phyloP scores from a whole-genome alignment of 2,329 filamentous ascomycete genomes.

The Aspergillus novoparasiticus region DNA sequence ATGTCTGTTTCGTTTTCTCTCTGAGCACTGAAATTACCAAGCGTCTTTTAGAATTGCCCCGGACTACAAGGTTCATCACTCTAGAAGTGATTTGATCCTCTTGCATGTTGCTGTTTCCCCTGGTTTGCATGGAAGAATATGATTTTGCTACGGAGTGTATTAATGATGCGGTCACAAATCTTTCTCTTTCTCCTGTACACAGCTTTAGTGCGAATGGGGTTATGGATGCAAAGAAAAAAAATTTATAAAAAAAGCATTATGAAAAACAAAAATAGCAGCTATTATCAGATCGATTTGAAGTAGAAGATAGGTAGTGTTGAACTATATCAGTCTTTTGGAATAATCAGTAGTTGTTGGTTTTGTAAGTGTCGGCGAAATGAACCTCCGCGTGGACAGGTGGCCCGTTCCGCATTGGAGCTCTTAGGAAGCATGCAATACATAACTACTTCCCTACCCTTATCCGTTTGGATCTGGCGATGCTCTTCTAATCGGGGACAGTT shows the following conservation, averaged over 20 bases:
- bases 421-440: not conserved
- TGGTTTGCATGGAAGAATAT: constrained; percentile 34
- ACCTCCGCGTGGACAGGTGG: constrained; percentile 43
- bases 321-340: not conserved
- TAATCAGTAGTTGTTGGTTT: not conserved
- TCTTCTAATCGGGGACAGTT: constrained; percentile 18
- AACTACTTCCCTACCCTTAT: constrained; percentile 1
- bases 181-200: constrained; percentile 35
- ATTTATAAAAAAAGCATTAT: constrained; percentile 16
- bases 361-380: constrained; percentile 35
- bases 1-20: constrained; percentile 18
- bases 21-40: constrained; percentile 27
- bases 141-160: constrained; percentile 21
- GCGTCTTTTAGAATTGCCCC: constrained; percentile 26
- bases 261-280: constrained; percentile 18
- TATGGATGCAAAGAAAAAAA: constrained; percentile 15
- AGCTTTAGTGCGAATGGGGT: constrained; percentile 25
- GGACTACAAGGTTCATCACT: constrained; percentile 8
- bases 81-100: constrained; percentile 7
- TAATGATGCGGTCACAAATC: constrained; percentile 23
- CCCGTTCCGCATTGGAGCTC: constrained; percentile 26
- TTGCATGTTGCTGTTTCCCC: constrained; percentile 12
- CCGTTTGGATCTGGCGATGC: constrained; percentile 7
- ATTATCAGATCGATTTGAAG: not conserved
- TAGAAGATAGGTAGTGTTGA: constrained; percentile 15